Evolutionary conservation across 164 flowering plant species (phyloP).

Genomic region (Annona cherimola): DNA sequence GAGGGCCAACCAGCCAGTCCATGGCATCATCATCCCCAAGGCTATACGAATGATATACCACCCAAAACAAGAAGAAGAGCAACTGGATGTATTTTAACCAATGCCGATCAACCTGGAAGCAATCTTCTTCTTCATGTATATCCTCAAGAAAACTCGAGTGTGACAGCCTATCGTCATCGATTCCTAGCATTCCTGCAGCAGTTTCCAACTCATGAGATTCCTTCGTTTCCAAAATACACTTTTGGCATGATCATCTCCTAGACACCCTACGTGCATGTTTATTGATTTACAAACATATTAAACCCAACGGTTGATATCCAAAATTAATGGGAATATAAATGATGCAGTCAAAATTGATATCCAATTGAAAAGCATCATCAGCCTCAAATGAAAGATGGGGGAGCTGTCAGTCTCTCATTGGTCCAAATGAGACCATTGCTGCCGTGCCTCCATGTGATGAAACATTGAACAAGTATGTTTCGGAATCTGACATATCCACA

Average conservation of each 20-base stretch:
- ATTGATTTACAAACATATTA: background rate
- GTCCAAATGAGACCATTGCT: no score
- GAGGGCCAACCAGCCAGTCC: background rate
- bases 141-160: background rate
- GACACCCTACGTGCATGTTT: background rate
- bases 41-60: background rate
- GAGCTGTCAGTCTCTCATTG: background rate
- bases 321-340: background rate
- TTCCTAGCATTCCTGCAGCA: slow-evolving; percentile 1
- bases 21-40: background rate
- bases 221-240: background rate
- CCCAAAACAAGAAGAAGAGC: background rate
- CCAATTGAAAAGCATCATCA: background rate
- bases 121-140: background rate
- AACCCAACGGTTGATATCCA: background rate
- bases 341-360: background rate
- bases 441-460: no score
- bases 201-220: background rate
- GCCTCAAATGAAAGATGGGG: background rate
- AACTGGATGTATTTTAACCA: background rate
- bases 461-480: no score
- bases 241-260: background rate
- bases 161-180: background rate
- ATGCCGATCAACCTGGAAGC: background rate
- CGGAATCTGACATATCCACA: no score